Conservation (phyloP, 331 rosid genomes). For the Saraca asoca region DNA sequence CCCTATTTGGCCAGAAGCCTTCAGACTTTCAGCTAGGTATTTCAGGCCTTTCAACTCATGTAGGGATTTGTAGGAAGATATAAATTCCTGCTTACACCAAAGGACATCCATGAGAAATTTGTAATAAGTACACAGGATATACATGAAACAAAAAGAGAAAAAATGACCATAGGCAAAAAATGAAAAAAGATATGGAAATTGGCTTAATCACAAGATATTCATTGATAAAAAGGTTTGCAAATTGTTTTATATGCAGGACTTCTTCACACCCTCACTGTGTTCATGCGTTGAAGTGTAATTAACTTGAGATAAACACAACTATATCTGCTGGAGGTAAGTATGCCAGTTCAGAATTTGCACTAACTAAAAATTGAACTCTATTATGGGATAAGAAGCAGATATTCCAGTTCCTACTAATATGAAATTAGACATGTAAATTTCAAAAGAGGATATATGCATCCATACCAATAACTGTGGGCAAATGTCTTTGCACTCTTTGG, state of each 20-base stretch:
- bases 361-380: neutral
- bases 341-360: slow-evolving; percentile 14
- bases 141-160: neutral
- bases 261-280: too few relatives aligned
- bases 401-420: slow-evolving; percentile 8
- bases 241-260: too few relatives aligned
- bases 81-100: slow-evolving; percentile 58
- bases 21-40: slow-evolving; percentile 55
- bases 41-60: slow-evolving; percentile 63
- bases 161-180: neutral
- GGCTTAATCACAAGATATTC: neutral
- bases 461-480: slow-evolving; percentile 58
- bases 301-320: too few relatives aligned
- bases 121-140: neutral
- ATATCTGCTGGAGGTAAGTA: neutral
- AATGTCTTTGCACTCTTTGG: slow-evolving; percentile 47
- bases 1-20: slow-evolving; percentile 54
- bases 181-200: neutral
- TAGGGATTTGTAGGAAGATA: slow-evolving; percentile 51
- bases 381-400: neutral
- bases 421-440: neutral
- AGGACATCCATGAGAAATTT: slow-evolving; percentile 19
- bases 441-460: neutral
- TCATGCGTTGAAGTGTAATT: too few relatives aligned
- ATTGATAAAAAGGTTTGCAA: neutral